These are phyloP conservation scores for Zelopaecilomyces penicillatus DNA, from an alignment of 2,329 filamentous ascomycete genomes.

Conservation along the genomic window DNA sequence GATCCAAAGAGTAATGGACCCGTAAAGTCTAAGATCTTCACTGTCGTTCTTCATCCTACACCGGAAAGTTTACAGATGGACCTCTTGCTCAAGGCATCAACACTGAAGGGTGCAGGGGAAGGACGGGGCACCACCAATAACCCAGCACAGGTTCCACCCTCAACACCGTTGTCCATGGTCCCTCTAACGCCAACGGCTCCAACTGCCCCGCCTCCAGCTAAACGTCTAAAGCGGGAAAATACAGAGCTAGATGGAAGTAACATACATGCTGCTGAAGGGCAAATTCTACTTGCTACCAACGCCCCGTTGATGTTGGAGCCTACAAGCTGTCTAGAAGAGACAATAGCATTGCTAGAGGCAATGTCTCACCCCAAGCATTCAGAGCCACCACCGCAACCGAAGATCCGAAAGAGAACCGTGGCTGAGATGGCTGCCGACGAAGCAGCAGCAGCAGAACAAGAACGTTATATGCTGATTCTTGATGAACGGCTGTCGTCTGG, in stretches of 20 bases:
- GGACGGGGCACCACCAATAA: constrained; percentile 17
- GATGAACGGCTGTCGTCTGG: constrained; percentile 70
- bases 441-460: constrained; percentile 77
- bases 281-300: constrained; percentile 64
- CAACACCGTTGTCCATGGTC: constrained; percentile 54
- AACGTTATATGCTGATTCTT: constrained; percentile 86
- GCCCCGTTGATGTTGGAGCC: constrained; percentile 72
- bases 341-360: constrained; percentile 61
- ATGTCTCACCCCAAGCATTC: constrained; percentile 71
- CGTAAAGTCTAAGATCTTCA: constrained; percentile 59
- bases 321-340: constrained; percentile 59
- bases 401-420: constrained; percentile 84
- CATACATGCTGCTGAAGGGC: constrained; percentile 65
- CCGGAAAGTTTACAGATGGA: constrained; percentile 66
- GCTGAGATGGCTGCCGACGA: constrained; percentile 95
- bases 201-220: constrained; percentile 51
- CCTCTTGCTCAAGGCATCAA: constrained; percentile 65
- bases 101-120: constrained; percentile 45
- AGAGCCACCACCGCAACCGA: constrained; percentile 69
- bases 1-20: constrained; percentile 23
- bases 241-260: constrained; percentile 71
- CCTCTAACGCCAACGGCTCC: constrained; percentile 54
- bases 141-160: constrained; percentile 49
- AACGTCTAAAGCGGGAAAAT: constrained; percentile 60
- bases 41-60: constrained; percentile 79